A percentile compares a stretch with the other conserved stretches of the same genome.
Evolutionary conservation across 2,329 filamentous ascomycete species (phyloP).

Genomic region (Arthrobotrys megalospora): DNA sequence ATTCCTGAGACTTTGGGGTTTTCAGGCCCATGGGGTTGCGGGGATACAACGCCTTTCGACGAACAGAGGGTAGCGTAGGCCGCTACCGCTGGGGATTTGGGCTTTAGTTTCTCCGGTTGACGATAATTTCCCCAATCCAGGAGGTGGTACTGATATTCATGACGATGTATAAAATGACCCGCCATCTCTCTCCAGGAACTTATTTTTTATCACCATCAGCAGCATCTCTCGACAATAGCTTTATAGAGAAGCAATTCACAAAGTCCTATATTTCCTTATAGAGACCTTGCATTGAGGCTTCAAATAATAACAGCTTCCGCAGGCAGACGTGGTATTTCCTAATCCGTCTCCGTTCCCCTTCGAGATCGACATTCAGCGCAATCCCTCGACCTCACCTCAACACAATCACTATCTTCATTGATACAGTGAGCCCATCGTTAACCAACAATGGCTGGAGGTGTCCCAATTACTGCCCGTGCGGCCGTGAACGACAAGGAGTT

Average conservation of each 20-base stretch:
- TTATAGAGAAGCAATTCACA: constrained; percentile 2
- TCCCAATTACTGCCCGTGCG: constrained; percentile 47
- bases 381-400: constrained; percentile 33
- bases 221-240: constrained; percentile 22
- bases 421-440: not conserved
- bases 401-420: constrained; percentile 3
- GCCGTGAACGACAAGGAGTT: constrained; percentile 65
- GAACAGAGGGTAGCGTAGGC: constrained; percentile 20
- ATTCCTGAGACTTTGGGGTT: constrained; percentile 22
- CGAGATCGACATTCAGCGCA: constrained; percentile 29
- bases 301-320: constrained; percentile 11
- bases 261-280: constrained; percentile 16
- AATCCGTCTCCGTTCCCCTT: constrained; percentile 26
- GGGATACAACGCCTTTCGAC: constrained; percentile 16
- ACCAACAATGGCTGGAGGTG: constrained; percentile 57
- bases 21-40: constrained; percentile 21
- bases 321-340: constrained; percentile 29
- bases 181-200: constrained; percentile 30
- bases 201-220: constrained; percentile 37
- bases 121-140: constrained; percentile 44
- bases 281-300: not conserved
- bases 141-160: constrained; percentile 50
- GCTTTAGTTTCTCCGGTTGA: constrained; percentile 34
- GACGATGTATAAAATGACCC: constrained; percentile 51
- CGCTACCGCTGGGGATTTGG: constrained; percentile 12